Evolutionary conservation across 257 asterid genomes (phyloP), one percentile per base, ranked within the genome.

Genomic region (Agastache rugosa): DNA sequence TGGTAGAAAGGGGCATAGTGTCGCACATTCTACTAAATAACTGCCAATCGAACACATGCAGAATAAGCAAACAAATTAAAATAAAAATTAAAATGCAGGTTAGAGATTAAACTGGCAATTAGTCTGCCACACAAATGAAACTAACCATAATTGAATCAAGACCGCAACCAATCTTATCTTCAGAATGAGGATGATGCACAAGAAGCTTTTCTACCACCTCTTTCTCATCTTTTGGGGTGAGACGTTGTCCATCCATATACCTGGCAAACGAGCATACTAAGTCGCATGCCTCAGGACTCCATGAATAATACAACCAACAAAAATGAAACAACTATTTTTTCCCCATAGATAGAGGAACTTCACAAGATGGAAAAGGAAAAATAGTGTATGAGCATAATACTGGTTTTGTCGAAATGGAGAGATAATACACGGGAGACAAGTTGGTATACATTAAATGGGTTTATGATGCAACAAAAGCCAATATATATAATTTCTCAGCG

Each of bases 71-170:
- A 7, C 34, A 8, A 50, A 55, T 61, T 17, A 63, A 23, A 17
- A 71, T 35, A 29, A 63, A 34, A 17, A 71, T 35, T 47, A 16
- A 61, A 31, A 37, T 8, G 47, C 31, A 72, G 15, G 59, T 23
- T 42, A 17, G 35, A 6, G 29, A 58, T 58, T 56, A 12, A 77
- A 55, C n/a, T 25, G n/a, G 16, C 17, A 45, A 44, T 44, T 29
- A 53, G 20, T 6, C 17, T 2, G 31, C 16, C 3, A 50, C n/a
- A 58, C 12, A 82, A 15, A 73, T 5, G 64, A 60, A 71, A 85
- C 96, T 82, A 70, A 92, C 99, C 99, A 95, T 92, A 67, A 95
- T 95, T 11, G 93, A 92, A 81, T 95, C 94, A 44, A 95, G 83
- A n/a, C 99, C 99, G 69, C 91, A 84, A 22, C 98, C 99, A 78